Percentiles rank a stretch among this genome's conserved stretches.
Conservation (phyloP, 2,329 filamentous ascomycete genomes). For the Colletotrichum sp. region DNA sequence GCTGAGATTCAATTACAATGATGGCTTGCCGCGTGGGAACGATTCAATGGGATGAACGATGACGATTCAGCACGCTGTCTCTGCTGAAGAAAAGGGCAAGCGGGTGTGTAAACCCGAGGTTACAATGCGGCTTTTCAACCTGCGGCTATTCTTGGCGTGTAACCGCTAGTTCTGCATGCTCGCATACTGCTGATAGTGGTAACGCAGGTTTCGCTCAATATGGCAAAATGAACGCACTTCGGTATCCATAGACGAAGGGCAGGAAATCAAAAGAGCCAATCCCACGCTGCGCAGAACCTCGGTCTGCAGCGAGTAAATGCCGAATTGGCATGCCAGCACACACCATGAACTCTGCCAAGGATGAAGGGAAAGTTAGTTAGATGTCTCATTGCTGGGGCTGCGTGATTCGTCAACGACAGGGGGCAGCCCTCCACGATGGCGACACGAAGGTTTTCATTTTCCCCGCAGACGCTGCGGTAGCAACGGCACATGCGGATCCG, state of each 20-base stretch:
- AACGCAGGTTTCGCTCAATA: not conserved
- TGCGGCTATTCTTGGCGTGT: not conserved
- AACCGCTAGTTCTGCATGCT: not conserved
- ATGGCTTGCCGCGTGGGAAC: not conserved
- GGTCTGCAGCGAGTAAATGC: not conserved
- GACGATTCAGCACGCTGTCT: not conserved
- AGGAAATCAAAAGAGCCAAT: not conserved
- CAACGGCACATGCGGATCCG: not conserved
- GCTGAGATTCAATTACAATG: not conserved
- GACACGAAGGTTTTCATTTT: not conserved
- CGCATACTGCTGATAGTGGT: not conserved
- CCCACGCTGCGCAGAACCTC: not conserved
- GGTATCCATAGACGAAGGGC: not conserved
- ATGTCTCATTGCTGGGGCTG: not conserved
- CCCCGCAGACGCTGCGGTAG: not conserved
- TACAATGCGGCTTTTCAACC: not conserved
- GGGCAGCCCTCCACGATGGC: not conserved
- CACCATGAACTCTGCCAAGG: not conserved
- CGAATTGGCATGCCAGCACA: not conserved
- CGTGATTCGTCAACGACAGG: not conserved
- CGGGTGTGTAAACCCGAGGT: not conserved
- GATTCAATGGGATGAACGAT: not conserved
- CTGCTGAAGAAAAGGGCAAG: not conserved
- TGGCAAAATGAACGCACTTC: not conserved
- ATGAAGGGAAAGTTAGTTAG: not conserved